Percentiles rank a stretch among this genome's conserved stretches.
phyloP scores from a whole-genome alignment of 176 grass and related monocot genomes.

The Puya raimondii region DNA sequence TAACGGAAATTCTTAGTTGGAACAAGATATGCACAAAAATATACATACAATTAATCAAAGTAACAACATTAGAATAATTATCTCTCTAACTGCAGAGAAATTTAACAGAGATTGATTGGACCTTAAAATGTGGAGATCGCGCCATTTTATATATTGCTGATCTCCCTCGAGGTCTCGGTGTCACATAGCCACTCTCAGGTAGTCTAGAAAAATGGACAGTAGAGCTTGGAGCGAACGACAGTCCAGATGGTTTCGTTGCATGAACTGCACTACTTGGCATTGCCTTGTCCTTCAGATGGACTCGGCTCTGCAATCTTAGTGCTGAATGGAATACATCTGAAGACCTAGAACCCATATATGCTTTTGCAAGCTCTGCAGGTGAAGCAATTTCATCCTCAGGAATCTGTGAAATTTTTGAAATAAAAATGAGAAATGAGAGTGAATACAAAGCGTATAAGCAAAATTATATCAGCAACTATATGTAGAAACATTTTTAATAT shows the following conservation, averaged over 20 bases:
- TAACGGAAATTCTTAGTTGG: conserved; percentile 11
- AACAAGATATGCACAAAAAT: not conserved
- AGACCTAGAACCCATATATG: conserved; percentile 48
- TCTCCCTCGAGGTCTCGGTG: conserved; percentile 19
- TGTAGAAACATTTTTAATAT: too few relatives aligned
- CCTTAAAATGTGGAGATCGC: conserved; percentile 57
- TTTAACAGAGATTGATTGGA: conserved; percentile 8
- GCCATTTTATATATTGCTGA: conserved; percentile 44
- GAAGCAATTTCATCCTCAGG: conserved; percentile 33
- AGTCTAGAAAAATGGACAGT: conserved; percentile 19
- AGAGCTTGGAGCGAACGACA: conserved; percentile 14
- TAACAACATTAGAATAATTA: not conserved
- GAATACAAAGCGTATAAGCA: conserved; percentile 8
- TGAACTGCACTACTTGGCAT: conserved; percentile 16
- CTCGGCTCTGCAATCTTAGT: conserved; percentile 33
- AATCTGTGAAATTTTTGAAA: conserved; percentile 13
- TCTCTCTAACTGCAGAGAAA: conserved; percentile 5
- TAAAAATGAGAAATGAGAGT: conserved; percentile 1
- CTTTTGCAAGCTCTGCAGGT: conserved; percentile 51
- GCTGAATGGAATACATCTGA: conserved; percentile 19
- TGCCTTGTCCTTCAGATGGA: conserved; percentile 6
- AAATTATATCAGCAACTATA: too few relatives aligned
- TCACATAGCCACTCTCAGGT: conserved; percentile 19
- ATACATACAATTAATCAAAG: not conserved
- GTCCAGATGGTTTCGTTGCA: conserved; percentile 26